These are phyloP conservation scores for Apophysomyces ossiformis DNA, from an alignment of 371 early-diverging fungal species.

Conservation along the genomic window DNA sequence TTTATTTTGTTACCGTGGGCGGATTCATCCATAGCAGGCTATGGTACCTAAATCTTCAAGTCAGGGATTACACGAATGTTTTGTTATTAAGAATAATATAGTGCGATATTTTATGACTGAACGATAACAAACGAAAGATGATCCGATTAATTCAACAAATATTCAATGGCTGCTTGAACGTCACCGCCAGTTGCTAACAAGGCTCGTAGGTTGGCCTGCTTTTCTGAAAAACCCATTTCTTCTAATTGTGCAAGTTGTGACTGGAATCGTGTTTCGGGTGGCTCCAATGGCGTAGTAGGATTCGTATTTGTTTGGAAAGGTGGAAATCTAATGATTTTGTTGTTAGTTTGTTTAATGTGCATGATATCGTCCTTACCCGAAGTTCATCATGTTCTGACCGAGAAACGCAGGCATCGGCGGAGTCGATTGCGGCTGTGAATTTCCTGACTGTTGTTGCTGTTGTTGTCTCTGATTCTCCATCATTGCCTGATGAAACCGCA, in stretches of 20 bases:
- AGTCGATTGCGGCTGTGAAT: neutral
- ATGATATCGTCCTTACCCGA: slow-evolving; percentile 23
- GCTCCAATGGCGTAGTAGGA: slow-evolving; percentile 29
- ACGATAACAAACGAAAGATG: neutral
- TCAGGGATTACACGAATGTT: too few species aligned
- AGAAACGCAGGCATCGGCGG: neutral
- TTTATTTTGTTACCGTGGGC: too few species aligned
- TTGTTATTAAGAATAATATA: too few species aligned
- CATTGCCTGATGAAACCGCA: slow-evolving; percentile 48
- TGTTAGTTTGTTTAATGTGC: neutral
- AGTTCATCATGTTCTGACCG: slow-evolving; percentile 12
- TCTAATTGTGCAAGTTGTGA: slow-evolving; percentile 73
- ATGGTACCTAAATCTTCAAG: too few species aligned
- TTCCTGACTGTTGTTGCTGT: slow-evolving; percentile 16
- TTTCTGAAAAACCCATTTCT: slow-evolving; percentile 87
- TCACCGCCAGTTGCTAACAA: slow-evolving; percentile 81
- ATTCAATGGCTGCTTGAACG: slow-evolving; percentile 73
- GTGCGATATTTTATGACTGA: too few species aligned
- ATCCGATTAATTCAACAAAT: slow-evolving; percentile 31
- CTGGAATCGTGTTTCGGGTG: slow-evolving; percentile 70
- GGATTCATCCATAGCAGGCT: too few species aligned
- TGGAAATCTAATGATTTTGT: neutral
- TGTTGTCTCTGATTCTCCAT: slow-evolving; percentile 21
- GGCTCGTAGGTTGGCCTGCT: slow-evolving; percentile 72
- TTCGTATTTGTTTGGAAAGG: slow-evolving; percentile 1